These are phyloP conservation scores for Stereocaulon alpinum DNA, from an alignment of 495 filamentous ascomycete species.

Conservation along the genomic window DNA sequence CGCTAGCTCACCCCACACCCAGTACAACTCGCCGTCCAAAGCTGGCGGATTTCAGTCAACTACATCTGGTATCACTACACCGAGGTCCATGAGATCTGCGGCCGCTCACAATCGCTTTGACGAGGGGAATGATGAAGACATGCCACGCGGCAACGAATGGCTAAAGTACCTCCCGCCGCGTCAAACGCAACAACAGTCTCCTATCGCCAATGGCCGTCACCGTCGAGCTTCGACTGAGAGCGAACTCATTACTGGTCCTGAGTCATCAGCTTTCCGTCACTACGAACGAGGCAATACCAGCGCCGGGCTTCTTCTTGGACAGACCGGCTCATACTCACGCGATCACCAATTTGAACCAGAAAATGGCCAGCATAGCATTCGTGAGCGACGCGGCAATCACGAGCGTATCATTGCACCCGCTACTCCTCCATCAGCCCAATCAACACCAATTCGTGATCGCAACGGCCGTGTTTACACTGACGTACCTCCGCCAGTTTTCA, in stretches of 20 bases:
- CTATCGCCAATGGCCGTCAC: neutral
- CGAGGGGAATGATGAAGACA: neutral
- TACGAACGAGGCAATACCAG: neutral
- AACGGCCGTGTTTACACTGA: conserved; percentile 6
- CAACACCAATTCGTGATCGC: neutral
- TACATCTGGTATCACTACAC: neutral
- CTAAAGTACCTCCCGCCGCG: neutral
- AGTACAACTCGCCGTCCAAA: neutral
- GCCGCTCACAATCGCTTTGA: neutral
- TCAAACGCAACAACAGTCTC: neutral
- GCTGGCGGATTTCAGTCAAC: neutral
- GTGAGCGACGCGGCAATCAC: neutral
- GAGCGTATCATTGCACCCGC: neutral
- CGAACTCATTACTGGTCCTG: neutral
- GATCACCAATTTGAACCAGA: neutral
- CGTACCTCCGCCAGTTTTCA: conserved; percentile 2
- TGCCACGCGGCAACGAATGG: neutral
- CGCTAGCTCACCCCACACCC: neutral
- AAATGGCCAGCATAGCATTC: neutral
- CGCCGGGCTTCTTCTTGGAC: conserved; percentile 3
- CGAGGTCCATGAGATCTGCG: neutral
- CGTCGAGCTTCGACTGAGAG: conserved; percentile 13
- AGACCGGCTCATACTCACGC: neutral
- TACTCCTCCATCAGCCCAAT: neutral
- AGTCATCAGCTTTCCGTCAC: neutral